Conservation (phyloP, 2,329 filamentous ascomycete species). For the Lasiodiplodia gonubiensis region DNA sequence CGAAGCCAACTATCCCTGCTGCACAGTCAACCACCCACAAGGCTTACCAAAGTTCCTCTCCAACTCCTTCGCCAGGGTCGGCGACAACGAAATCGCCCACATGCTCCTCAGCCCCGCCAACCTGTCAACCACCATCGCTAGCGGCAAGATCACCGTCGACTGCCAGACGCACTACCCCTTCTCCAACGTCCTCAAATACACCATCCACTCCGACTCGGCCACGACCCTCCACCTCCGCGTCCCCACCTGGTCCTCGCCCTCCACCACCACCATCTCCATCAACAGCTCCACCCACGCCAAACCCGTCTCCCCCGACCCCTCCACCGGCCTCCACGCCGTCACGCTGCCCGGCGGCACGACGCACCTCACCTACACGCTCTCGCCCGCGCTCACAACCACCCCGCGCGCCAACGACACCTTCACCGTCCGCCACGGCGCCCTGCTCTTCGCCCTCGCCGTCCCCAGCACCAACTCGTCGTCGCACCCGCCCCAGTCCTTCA, state of each 20-base stretch:
- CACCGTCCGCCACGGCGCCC: conserved; percentile 43
- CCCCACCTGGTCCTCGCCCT: conserved; percentile 48
- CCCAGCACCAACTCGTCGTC: conserved; percentile 32
- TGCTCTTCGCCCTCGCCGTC: conserved; percentile 47
- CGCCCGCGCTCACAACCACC: conserved; percentile 34
- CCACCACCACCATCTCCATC: conserved; percentile 25
- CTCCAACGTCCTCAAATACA: conserved; percentile 47
- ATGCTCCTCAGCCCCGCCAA: conserved; percentile 56
- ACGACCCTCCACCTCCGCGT: conserved; percentile 56
- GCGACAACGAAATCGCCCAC: conserved; percentile 56
- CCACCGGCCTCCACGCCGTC: conserved; percentile 48
- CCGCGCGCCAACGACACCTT: conserved; percentile 47
- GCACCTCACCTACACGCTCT: conserved; percentile 43
- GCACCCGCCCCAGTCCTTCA: conserved; percentile 32
- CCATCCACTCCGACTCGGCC: conserved; percentile 42
- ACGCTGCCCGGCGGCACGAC: conserved; percentile 43
- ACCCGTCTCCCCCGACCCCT: conserved; percentile 40
- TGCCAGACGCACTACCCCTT: conserved; percentile 61
- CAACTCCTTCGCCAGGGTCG: conserved; percentile 53
- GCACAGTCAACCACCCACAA: conserved; percentile 64
- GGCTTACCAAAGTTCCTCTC: conserved; percentile 61
- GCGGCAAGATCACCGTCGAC: conserved; percentile 48
- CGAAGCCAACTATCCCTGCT: conserved; percentile 60
- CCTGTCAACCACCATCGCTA: conserved; percentile 44
- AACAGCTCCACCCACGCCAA: conserved; percentile 29